Evolutionary conservation across 1,284 basidiomycete species (phyloP).

Genomic region (Ceratobasidium sp.): DNA sequence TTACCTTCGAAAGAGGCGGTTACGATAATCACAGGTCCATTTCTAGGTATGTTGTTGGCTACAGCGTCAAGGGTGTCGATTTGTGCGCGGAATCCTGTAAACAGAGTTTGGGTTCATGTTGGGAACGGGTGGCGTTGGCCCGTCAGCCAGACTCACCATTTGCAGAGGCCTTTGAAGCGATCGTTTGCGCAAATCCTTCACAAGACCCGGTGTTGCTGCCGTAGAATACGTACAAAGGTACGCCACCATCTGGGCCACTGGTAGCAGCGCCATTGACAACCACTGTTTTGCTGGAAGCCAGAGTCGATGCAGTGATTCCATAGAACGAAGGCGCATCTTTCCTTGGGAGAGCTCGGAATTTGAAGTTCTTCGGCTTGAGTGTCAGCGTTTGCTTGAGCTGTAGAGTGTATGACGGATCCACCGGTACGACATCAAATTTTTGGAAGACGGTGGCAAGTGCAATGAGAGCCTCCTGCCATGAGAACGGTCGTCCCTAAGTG

Average conservation of each 20-base stretch:
- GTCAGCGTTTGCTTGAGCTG: slow-evolving; percentile 46
- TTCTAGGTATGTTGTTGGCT: slow-evolving; percentile 51
- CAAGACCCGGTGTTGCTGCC: slow-evolving; percentile 40
- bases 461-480: slow-evolving; percentile 46
- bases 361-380: slow-evolving; percentile 47
- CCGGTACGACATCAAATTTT: slow-evolving; percentile 46
- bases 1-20: slow-evolving; percentile 61
- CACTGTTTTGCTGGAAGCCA: neutral
- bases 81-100: slow-evolving; percentile 1
- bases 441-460: slow-evolving; percentile 45
- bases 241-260: neutral
- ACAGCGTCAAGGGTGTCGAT: neutral
- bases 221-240: slow-evolving; percentile 20
- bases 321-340: slow-evolving; percentile 34
- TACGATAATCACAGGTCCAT: slow-evolving; percentile 58
- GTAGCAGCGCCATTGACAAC: slow-evolving; percentile 30
- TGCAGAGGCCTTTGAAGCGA: slow-evolving; percentile 18
- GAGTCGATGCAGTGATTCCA: neutral
- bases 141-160: slow-evolving; percentile 21
- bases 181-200: slow-evolving; percentile 39
- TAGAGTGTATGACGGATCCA: slow-evolving; percentile 44
- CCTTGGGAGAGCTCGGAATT: slow-evolving; percentile 45
- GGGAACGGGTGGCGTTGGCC: too few species aligned
- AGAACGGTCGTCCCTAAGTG: slow-evolving; percentile 43
- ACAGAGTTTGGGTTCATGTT: neutral